phyloP scores from a whole-genome alignment of 768 basidiomycete species.

The Tricholoma sp. region DNA sequence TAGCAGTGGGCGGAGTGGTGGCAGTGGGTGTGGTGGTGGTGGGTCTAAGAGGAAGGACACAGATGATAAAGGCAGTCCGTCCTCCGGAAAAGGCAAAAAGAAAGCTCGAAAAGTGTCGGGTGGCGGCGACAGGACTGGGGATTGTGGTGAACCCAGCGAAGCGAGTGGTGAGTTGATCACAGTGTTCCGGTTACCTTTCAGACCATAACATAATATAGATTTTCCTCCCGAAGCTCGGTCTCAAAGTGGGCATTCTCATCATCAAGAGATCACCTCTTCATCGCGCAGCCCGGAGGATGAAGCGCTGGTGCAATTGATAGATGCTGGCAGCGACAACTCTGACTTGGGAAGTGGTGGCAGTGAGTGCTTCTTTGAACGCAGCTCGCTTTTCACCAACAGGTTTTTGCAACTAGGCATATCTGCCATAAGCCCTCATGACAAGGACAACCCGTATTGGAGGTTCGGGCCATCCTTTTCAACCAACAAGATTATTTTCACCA shows the following conservation, averaged over 20 bases:
- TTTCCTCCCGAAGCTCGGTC: background rate
- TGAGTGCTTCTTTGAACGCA: conserved; percentile 1
- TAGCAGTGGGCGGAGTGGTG: background rate
- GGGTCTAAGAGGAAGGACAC: background rate
- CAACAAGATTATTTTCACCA: too few species aligned
- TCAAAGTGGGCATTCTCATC: background rate
- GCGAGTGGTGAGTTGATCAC: background rate
- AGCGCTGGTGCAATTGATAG: background rate
- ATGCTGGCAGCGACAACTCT: background rate
- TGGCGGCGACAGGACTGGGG: background rate
- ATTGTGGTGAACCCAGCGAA: background rate
- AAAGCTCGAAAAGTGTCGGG: background rate
- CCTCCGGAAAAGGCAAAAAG: background rate
- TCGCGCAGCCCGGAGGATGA: background rate
- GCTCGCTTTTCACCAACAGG: too few species aligned
- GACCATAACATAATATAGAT: background rate
- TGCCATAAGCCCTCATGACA: too few species aligned
- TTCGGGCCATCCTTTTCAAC: too few species aligned
- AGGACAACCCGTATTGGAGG: too few species aligned
- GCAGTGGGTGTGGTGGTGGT: background rate
- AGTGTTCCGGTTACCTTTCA: background rate
- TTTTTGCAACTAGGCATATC: too few species aligned
- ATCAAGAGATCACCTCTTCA: background rate
- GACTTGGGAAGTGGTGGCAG: background rate
- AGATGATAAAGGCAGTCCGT: background rate